Percentiles rank a stretch among this genome's conserved stretches.
phyloP scores from a whole-genome alignment of 2,329 filamentous ascomycete species.

The Fonsecaea monophora region DNA sequence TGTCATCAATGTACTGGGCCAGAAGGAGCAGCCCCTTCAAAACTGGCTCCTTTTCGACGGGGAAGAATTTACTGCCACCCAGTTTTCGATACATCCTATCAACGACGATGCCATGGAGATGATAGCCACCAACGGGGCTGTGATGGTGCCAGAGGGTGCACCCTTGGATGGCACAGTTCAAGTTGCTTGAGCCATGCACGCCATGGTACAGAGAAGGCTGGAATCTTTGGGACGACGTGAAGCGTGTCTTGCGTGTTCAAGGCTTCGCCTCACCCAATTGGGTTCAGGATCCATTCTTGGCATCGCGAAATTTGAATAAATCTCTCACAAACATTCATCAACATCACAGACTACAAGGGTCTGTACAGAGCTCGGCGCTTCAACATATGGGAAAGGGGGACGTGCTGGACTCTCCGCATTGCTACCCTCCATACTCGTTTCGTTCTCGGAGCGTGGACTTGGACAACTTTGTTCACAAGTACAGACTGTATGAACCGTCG shows the following conservation, averaged over 20 bases:
- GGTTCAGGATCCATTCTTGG: slow-evolving; percentile 21
- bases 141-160: slow-evolving; percentile 30
- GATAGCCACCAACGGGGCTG: slow-evolving; percentile 33
- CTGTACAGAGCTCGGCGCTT: background rate
- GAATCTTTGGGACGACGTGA: background rate
- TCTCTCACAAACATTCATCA: slow-evolving; percentile 2
- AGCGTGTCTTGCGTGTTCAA: background rate
- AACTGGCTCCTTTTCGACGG: slow-evolving; percentile 94
- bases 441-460: background rate
- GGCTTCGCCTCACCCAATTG: slow-evolving; percentile 17
- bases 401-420: background rate
- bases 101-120: slow-evolving; percentile 45
- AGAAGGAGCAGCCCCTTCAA: slow-evolving; percentile 91
- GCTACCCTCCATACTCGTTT: background rate
- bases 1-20: slow-evolving; percentile 92
- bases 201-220: background rate
- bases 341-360: background rate
- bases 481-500: background rate
- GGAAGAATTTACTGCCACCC: slow-evolving; percentile 74
- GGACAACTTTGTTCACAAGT: background rate
- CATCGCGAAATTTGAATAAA: slow-evolving; percentile 18
- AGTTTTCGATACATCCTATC: slow-evolving; percentile 81
- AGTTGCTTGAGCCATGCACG: slow-evolving; percentile 18
- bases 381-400: background rate
- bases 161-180: slow-evolving; percentile 16